phyloP scores from a whole-genome alignment of 768 basidiomycete species.

The Phaffia tasmanica region DNA sequence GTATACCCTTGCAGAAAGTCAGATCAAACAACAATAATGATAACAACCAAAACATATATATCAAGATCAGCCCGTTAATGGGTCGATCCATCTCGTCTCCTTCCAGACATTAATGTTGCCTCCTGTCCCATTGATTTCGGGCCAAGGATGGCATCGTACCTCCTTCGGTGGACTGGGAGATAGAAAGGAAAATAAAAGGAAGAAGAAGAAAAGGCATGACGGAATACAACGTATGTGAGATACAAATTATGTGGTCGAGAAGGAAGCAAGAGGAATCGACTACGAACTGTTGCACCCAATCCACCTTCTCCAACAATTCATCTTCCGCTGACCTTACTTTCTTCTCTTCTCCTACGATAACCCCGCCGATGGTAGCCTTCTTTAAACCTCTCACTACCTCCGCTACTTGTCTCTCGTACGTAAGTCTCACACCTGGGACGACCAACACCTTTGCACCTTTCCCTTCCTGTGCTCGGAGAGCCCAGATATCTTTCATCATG shows the following conservation, averaged over 20 bases:
- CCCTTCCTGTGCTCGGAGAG: background rate
- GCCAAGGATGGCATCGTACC: conserved; percentile 26
- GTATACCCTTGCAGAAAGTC: too few relatives aligned
- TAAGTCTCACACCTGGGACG: conserved; percentile 21
- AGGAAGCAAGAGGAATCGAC: background rate
- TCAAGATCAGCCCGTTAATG: conserved; percentile 12
- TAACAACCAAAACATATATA: background rate
- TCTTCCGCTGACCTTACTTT: background rate
- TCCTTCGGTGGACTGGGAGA: conserved; percentile 13
- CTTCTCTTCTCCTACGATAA: conserved; percentile 4
- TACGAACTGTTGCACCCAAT: background rate
- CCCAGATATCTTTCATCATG: conserved; percentile 23
- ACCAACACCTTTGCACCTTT: conserved; percentile 13
- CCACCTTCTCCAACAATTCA: background rate
- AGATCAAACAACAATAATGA: too few relatives aligned
- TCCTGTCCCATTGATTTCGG: conserved; percentile 16
- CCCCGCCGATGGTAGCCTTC: background rate
- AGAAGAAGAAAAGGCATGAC: background rate
- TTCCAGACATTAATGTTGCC: conserved; percentile 23
- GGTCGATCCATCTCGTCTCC: conserved; percentile 2
- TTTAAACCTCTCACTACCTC: conserved; percentile 17
- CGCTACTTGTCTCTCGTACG: conserved; percentile 22
- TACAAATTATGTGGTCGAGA: background rate
- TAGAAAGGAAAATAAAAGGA: background rate
- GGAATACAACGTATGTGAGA: too few relatives aligned